phyloP scores from a whole-genome alignment of 371 early-diverging fungal genomes.

The Dichotomocladium elegans region DNA sequence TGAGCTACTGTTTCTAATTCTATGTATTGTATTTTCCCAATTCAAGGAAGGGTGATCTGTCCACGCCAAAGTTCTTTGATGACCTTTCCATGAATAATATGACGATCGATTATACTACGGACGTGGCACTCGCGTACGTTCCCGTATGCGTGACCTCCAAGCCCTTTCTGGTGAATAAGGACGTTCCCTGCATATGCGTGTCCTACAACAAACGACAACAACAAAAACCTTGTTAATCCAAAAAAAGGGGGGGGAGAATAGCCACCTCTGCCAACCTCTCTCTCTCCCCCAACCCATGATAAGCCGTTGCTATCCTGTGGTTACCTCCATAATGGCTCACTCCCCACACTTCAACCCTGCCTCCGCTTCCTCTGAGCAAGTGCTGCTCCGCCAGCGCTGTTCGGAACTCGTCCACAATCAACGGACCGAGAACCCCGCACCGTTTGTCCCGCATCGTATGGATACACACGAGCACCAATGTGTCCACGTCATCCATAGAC shows the following conservation, averaged over 20 bases:
- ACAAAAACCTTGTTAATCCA: neutral
- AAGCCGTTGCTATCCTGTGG: neutral
- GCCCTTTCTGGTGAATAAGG: conserved; percentile 40
- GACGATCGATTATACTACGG: conserved; percentile 36
- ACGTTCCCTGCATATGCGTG: conserved; percentile 51
- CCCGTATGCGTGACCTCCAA: conserved; percentile 50
- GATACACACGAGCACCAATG: conserved; percentile 42
- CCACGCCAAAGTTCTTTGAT: conserved; percentile 46
- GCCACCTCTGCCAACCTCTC: neutral
- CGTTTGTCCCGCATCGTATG: conserved; percentile 41
- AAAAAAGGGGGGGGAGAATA: too few relatives aligned
- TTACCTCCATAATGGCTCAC: conserved; percentile 50
- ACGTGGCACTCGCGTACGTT: conserved; percentile 48
- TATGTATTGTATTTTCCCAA: neutral
- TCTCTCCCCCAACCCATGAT: neutral
- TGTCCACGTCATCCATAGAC: conserved; percentile 22
- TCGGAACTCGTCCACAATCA: conserved; percentile 37
- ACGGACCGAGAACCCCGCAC: conserved; percentile 41
- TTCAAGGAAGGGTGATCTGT: conserved; percentile 25
- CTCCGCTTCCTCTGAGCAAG: conserved; percentile 8
- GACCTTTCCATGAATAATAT: conserved; percentile 36
- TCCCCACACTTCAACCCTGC: conserved; percentile 38
- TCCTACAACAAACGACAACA: conserved; percentile 17
- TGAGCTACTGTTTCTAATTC: too few relatives aligned
- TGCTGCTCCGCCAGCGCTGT: conserved; percentile 19